Base-by-base conservation (phyloP, 2,329 filamentous ascomycete species). In the Fusarium irregulare region DNA sequence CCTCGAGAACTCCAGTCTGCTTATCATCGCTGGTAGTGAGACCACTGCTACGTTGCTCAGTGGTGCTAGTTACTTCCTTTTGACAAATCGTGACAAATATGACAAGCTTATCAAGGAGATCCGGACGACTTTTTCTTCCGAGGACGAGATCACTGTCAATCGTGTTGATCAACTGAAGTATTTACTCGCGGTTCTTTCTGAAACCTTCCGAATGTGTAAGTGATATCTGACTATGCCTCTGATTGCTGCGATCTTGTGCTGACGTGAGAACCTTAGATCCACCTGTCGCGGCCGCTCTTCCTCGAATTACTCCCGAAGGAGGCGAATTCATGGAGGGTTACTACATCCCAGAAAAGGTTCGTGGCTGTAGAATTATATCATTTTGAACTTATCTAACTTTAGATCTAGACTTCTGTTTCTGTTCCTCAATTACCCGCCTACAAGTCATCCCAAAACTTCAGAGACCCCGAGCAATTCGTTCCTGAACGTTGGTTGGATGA, bases 401-500 rank as follows among this genome's bases (percentile, higher is more conserved):
- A 21, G 3, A 21, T 0, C 2, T 16, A 64, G 61, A 28, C 59
- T 18, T 3, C 10, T 2, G 61, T 64, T 14, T 40, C 23, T 1
- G 45, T 64, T 0, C 37, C 61, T 9, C 61, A 64, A 13, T 32
- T 40, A 6, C 28, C 50, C 2, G 59, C 61, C 4, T 64, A 27
- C 8, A 16, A 20, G 1, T 64, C 61, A 8, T n/a, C 21, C 1
- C 14, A 8, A 4, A 64, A 64, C 7, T 64, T 64, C 7, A 64
- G n/a, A 9, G 12, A 64, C 1, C 59, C 61, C 0, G 16, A 49
- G 9, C 13, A 45, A 7, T 64, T 64, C 4, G n/a, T 49, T 2
- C 61, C 61, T 2, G 61, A 64, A 12, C 59, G 61, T 1, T 64
- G 61, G 61, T 4, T 64, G 3, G 44, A 32, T 13, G 50, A 64